phyloP scores from a whole-genome alignment of 108 stramenopile genomes.

The Nitzschia sp. region DNA sequence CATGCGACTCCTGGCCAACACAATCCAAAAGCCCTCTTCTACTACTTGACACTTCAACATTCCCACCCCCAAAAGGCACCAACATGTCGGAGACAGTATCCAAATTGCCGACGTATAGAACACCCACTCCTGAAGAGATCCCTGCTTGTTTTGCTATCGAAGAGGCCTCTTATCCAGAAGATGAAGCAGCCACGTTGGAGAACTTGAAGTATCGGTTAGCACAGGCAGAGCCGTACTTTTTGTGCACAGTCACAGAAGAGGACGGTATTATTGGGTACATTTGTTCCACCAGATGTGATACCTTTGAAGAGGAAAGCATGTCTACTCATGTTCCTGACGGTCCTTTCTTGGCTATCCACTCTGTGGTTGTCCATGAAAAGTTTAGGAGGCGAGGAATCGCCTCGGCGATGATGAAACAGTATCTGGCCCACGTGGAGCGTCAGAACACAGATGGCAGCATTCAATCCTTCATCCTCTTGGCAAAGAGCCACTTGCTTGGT shows the following conservation, averaged over 20 bases:
- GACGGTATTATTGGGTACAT: slow-evolving; percentile 68
- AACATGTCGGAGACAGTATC: too few relatives aligned
- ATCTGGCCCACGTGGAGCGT: slow-evolving; percentile 36
- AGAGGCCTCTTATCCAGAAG: slow-evolving; percentile 58
- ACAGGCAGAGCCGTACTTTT: slow-evolving; percentile 38
- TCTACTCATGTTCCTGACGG: slow-evolving; percentile 62
- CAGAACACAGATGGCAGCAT: slow-evolving; percentile 28
- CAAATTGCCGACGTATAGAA: slow-evolving; percentile 15
- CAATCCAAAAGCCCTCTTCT: neutral
- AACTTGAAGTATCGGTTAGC: slow-evolving; percentile 46
- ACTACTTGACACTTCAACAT: neutral
- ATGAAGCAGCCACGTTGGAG: slow-evolving; percentile 69
- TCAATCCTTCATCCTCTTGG: slow-evolving; percentile 49
- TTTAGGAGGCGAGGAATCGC: slow-evolving; percentile 53
- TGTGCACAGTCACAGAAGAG: slow-evolving; percentile 34
- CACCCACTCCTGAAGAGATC: slow-evolving; percentile 32
- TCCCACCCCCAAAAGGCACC: too few relatives aligned
- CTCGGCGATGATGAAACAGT: slow-evolving; percentile 48
- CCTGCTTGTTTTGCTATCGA: slow-evolving; percentile 43
- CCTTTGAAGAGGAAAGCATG: slow-evolving; percentile 69
- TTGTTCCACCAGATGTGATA: slow-evolving; percentile 64
- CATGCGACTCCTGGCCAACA: neutral
- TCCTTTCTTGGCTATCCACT: slow-evolving; percentile 74
- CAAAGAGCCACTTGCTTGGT: slow-evolving; percentile 66
- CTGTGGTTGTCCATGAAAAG: slow-evolving; percentile 55